Percentiles rank a stretch among this genome's conserved stretches.
phyloP scores from a whole-genome alignment of 2,329 filamentous ascomycete genomes.

The Drechslerella coelobrocha region DNA sequence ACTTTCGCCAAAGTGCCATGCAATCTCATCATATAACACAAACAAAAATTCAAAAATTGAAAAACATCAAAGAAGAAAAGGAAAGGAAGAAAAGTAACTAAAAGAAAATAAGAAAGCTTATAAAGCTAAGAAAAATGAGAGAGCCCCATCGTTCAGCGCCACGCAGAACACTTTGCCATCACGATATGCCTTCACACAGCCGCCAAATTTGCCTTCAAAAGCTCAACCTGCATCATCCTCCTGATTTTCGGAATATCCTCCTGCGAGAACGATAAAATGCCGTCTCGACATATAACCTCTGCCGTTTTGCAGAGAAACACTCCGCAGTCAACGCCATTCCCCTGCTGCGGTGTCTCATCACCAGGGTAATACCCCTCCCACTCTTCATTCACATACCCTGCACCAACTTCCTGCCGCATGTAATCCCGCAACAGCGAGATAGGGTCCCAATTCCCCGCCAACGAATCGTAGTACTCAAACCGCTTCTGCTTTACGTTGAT shows the following conservation, averaged over 20 bases:
- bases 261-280: constrained; percentile 47
- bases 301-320: constrained; percentile 54
- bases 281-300: constrained; percentile 52
- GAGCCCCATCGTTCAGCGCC: neutral
- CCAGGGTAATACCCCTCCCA: constrained; percentile 51
- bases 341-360: constrained; percentile 50
- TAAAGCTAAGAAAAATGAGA: constrained; percentile 18
- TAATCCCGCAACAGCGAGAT: constrained; percentile 47
- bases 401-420: constrained; percentile 51
- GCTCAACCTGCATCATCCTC: constrained; percentile 53
- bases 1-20: constrained; percentile 6
- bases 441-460: constrained; percentile 51
- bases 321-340: constrained; percentile 53
- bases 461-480: constrained; percentile 54
- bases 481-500: constrained; percentile 53
- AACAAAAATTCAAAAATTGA: neutral
- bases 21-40: neutral
- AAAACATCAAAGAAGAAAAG: constrained; percentile 16
- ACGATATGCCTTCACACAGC: constrained; percentile 22
- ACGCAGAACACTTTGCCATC: neutral
- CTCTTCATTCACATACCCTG: constrained; percentile 41
- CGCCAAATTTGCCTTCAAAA: constrained; percentile 50
- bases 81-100: constrained; percentile 17
- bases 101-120: constrained; percentile 7
- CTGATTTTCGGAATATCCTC: constrained; percentile 52